Evolutionary conservation across 179 eudicot genomes (phyloP).

Genomic region (Corrigiola litoralis): DNA sequence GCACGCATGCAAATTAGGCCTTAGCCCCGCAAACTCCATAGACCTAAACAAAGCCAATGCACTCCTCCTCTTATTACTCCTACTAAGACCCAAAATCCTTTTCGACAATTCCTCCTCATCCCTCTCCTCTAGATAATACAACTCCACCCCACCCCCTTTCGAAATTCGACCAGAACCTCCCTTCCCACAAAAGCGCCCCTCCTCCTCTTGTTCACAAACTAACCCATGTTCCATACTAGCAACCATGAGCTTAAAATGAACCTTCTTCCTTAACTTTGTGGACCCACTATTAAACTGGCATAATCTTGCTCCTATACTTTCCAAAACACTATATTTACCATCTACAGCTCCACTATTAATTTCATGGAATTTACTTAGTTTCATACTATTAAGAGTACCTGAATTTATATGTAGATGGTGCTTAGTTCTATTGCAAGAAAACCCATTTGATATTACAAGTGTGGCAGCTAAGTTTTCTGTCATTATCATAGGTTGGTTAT

Average conservation of each 20-base stretch:
- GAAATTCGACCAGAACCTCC: background rate
- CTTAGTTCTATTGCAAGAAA: conserved; percentile 9
- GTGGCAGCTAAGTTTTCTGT: background rate
- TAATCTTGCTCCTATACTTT: background rate
- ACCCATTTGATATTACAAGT: conserved; percentile 15
- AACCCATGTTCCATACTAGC: conserved; percentile 20
- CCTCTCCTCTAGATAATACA: conserved; percentile 70
- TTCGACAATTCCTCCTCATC: conserved; percentile 55
- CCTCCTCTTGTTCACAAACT: background rate
- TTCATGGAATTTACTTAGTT: background rate
- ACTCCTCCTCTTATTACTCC: conserved; percentile 60
- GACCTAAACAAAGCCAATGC: conserved; percentile 69
- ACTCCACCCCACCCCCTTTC: conserved; percentile 19
- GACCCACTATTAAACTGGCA: background rate
- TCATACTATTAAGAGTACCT: background rate
- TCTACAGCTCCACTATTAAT: background rate
- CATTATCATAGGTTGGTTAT: conserved; percentile 1
- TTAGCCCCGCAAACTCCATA: conserved; percentile 51
- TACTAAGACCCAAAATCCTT: conserved; percentile 62
- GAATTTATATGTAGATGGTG: conserved; percentile 6
- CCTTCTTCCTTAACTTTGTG: background rate
- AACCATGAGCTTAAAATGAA: conserved; percentile 13
- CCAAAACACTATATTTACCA: background rate
- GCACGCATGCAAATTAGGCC: conserved; percentile 65
- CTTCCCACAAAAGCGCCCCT: background rate